Conservation (phyloP, 169 alveolate genomes). For the Plasmodium gallinaceum region DNA sequence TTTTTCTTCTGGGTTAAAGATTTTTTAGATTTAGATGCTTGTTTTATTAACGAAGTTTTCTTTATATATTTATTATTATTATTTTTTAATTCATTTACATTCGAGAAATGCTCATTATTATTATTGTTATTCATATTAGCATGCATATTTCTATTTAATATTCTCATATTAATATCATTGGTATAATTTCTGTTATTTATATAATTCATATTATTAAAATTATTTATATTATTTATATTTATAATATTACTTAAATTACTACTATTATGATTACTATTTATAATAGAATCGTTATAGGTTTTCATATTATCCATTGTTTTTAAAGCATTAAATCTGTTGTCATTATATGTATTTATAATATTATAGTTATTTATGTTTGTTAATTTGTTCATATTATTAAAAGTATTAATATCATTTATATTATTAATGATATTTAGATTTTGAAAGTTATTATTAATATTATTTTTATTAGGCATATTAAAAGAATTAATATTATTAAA, state of each 20-base stretch:
- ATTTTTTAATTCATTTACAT: constrained; percentile 1
- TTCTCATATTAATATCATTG: constrained; percentile 42
- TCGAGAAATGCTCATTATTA: not conserved
- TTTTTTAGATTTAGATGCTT: not conserved
- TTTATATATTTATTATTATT: not conserved
- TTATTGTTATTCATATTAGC: not conserved
- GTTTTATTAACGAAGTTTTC: constrained; percentile 4
- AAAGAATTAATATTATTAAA: constrained; percentile 13
- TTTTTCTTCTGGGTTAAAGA: constrained; percentile 2
- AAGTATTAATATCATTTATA: constrained; percentile 16
- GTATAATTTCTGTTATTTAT: constrained; percentile 25
- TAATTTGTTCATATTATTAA: constrained; percentile 13
- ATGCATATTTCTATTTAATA: constrained; percentile 5
- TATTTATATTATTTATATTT: constrained; percentile 9
- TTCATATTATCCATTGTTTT: constrained; percentile 7
- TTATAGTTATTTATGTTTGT: constrained; percentile 10
- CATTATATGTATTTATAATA: not conserved
- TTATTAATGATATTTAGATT: constrained; percentile 26
- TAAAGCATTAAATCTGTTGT: not conserved
- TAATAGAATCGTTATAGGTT: constrained; percentile 8
- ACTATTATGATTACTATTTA: not conserved
- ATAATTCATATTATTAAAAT: constrained; percentile 30
- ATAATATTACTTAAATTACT: constrained; percentile 5
- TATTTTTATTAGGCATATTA: constrained; percentile 3
- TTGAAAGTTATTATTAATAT: constrained; percentile 1